phyloP scores from a whole-genome alignment of 176 grass and related monocot species.

The Avena eriantha region DNA sequence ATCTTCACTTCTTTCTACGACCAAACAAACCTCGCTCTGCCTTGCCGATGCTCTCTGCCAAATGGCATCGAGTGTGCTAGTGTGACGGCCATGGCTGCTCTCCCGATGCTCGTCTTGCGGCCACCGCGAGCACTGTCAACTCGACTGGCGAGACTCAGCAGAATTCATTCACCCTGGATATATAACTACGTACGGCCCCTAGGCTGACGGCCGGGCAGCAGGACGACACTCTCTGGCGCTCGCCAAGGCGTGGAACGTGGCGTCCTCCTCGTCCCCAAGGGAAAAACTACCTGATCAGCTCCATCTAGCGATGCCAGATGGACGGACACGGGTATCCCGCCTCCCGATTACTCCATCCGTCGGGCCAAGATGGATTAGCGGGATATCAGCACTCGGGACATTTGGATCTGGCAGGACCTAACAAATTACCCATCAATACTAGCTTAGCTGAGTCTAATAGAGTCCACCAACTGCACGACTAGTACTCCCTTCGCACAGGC shows the following conservation, averaged over 20 bases:
- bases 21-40: not conserved
- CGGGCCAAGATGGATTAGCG: too few species aligned
- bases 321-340: too few species aligned
- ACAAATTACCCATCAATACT: too few species aligned
- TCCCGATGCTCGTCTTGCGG: not conserved
- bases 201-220: constrained; percentile 53
- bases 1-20: not conserved
- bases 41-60: not conserved
- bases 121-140: not conserved
- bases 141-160: not conserved
- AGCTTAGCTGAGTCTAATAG: too few species aligned
- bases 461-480: too few species aligned
- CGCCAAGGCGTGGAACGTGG: constrained; percentile 53
- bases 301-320: too few species aligned
- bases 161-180: constrained; percentile 52
- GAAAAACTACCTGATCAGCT: too few species aligned
- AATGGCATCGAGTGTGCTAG: not conserved
- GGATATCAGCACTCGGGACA: too few species aligned
- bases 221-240: constrained; percentile 65
- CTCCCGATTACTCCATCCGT: too few species aligned
- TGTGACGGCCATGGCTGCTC: not conserved
- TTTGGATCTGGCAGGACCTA: too few species aligned
- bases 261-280: constrained; percentile 71
- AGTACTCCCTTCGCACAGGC: too few species aligned
- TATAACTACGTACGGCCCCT: constrained; percentile 52